Conservation (phyloP, 2,329 filamentous ascomycete genomes). For the Lachnellula arida region DNA sequence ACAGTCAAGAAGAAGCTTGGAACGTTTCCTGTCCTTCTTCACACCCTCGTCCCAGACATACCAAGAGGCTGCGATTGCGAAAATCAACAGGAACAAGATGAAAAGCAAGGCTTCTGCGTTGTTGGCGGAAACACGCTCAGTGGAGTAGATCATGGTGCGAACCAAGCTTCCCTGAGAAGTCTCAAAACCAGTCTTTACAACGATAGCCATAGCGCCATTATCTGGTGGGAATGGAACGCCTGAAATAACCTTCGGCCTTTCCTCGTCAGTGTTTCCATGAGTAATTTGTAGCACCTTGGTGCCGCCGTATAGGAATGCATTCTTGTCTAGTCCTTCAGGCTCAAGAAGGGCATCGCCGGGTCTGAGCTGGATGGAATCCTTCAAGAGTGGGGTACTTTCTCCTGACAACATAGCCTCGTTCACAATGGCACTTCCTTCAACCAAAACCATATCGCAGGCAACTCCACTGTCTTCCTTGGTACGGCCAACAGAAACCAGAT, state of each 20-base stretch:
- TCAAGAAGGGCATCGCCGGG: constrained; percentile 78
- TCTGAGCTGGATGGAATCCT: constrained; percentile 90
- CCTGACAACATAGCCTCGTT: constrained; percentile 99
- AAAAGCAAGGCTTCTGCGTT: constrained; percentile 95
- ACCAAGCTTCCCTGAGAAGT: constrained; percentile 97
- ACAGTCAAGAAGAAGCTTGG: constrained; percentile 94
- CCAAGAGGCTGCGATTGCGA: constrained; percentile 96
- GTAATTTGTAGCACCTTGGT: constrained; percentile 97
- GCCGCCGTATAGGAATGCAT: constrained; percentile 91
- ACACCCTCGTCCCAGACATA: constrained; percentile 99
- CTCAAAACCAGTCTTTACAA: constrained; percentile 97
- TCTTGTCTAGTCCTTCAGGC: constrained; percentile 90
- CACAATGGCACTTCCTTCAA: constrained; percentile 94
- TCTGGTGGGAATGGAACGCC: constrained; percentile 84
- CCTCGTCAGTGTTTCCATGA: constrained; percentile 75
- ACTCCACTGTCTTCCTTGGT: constrained; percentile 97
- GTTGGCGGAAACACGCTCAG: constrained; percentile 97
- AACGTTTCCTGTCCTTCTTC: constrained; percentile 87
- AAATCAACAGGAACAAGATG: constrained; percentile 93
- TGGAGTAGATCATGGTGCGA: constrained; percentile 99
- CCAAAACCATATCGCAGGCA: constrained; percentile 92
- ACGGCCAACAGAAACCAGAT: constrained; percentile 84
- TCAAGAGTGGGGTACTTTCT: constrained; percentile 93
- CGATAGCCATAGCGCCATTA: constrained; percentile 87
- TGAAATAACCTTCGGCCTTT: constrained; percentile 64